Conservation (phyloP, 2,329 filamentous ascomycete genomes). For the Dothistroma septosporum region DNA sequence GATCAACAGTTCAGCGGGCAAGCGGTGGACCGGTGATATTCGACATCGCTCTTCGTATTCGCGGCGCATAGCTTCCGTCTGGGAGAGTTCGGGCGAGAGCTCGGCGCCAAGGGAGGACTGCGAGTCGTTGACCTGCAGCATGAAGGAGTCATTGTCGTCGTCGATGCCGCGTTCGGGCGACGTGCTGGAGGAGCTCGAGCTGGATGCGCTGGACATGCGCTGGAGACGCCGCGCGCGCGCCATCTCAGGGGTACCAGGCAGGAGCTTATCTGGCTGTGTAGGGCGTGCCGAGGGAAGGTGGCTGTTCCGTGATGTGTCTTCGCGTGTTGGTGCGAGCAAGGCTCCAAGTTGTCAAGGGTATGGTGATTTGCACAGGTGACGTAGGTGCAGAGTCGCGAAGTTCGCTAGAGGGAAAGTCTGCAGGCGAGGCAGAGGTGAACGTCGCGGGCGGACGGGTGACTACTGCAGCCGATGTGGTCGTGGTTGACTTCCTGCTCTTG, state of each 20-base stretch:
- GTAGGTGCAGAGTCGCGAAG: background rate
- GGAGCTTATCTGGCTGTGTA: constrained; percentile 1
- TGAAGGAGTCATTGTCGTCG: constrained; percentile 91
- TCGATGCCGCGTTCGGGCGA: constrained; percentile 73
- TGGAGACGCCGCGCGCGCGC: constrained; percentile 27
- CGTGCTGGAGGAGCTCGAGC: constrained; percentile 62
- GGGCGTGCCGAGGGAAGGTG: background rate
- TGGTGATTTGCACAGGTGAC: background rate
- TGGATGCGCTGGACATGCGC: constrained; percentile 33
- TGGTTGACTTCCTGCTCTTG: background rate
- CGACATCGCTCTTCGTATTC: constrained; percentile 62
- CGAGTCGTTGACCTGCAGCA: constrained; percentile 78
- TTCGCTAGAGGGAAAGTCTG: background rate
- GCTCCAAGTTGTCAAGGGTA: background rate
- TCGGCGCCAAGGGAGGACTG: constrained; percentile 83
- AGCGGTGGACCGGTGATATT: constrained; percentile 71
- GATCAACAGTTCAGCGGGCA: constrained; percentile 94
- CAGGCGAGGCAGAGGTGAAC: background rate
- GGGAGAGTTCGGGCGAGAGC: constrained; percentile 47
- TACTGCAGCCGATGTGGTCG: background rate
- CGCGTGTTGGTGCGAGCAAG: background rate
- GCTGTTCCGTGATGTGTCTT: too few relatives aligned
- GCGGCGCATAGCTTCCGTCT: constrained; percentile 60
- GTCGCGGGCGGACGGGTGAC: background rate
- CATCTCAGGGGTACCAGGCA: constrained; percentile 16